Conservation (phyloP, 371 early-diverging fungal species). For the Mortierella sp. region DNA sequence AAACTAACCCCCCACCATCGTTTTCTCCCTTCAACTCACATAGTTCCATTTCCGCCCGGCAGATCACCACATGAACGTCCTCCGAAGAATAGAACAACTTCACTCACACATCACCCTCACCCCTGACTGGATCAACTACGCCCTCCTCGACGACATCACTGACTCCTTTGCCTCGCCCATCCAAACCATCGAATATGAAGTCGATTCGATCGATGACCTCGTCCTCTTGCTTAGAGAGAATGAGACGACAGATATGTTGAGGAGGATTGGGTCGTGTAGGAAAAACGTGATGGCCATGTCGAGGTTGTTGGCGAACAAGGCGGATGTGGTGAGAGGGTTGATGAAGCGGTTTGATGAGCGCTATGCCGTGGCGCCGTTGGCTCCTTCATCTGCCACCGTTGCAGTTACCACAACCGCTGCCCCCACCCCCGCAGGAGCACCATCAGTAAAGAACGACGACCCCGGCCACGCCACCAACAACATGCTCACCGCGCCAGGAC, state of each 20-base stretch:
- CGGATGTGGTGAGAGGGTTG: conserved; percentile 84
- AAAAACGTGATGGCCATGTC: conserved; percentile 84
- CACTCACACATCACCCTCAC: conserved; percentile 45
- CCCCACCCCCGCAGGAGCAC: not conserved
- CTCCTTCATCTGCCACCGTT: not conserved
- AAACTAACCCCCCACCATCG: not conserved
- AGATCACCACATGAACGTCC: conserved; percentile 81
- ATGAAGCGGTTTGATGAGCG: conserved; percentile 81
- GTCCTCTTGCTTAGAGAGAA: conserved; percentile 91
- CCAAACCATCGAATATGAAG: conserved; percentile 86
- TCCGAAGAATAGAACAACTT: conserved; percentile 80
- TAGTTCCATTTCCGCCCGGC: conserved; percentile 80
- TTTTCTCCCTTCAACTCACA: not conserved
- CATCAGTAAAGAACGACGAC: not conserved
- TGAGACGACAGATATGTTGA: conserved; percentile 90
- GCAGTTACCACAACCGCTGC: not conserved
- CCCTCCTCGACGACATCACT: conserved; percentile 87
- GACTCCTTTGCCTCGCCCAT: conserved; percentile 88
- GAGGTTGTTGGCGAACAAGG: conserved; percentile 80
- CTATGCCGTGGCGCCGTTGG: conserved; percentile 65
- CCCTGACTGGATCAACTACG: conserved; percentile 92
- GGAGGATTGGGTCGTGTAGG: conserved; percentile 87
- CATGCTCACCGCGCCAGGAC: not conserved
- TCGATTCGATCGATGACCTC: conserved; percentile 91
- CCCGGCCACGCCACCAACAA: not conserved